Conservation (phyloP, 495 filamentous ascomycete species). For the Penicillium robsamsonii region DNA sequence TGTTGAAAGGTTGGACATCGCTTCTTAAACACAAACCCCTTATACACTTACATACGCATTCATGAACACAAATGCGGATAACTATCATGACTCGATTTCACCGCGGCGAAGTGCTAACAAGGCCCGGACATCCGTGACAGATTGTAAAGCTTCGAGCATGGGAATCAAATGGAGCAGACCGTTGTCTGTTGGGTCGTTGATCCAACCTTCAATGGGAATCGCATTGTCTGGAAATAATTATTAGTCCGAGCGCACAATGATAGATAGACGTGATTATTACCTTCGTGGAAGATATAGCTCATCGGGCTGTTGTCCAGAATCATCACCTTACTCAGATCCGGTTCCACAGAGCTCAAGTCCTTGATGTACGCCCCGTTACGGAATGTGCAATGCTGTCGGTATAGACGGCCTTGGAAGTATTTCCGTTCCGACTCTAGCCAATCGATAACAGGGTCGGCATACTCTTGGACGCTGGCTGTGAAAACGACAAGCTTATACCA, state of each 20-base stretch:
- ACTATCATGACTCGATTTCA: conserved; percentile 54
- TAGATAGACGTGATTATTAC: conserved; percentile 39
- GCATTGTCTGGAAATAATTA: conserved; percentile 26
- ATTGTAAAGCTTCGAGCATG: conserved; percentile 91
- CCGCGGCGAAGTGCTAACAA: conserved; percentile 84
- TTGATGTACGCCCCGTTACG: conserved; percentile 97
- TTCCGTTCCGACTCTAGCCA: conserved; percentile 97
- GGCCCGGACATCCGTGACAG: conserved; percentile 91
- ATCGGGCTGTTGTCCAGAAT: conserved; percentile 97
- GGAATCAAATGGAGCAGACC: conserved; percentile 89
- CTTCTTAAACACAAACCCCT: conserved; percentile 21
- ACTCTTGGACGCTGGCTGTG: conserved; percentile 96
- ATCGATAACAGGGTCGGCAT: conserved; percentile 98
- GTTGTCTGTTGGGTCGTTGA: conserved; percentile 62
- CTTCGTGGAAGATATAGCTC: conserved; percentile 98
- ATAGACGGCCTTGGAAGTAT: conserved; percentile 88
- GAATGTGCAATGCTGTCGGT: conserved; percentile 93
- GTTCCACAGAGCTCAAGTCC: conserved; percentile 92
- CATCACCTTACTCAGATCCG: conserved; percentile 95
- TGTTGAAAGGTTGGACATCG: conserved; percentile 15
- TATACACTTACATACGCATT: conserved; percentile 23
- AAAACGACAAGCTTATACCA: conserved; percentile 99
- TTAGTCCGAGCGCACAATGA: conserved; percentile 19
- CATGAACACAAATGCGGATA: conserved; percentile 16
- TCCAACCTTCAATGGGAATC: conserved; percentile 41